phyloP scores from a whole-genome alignment of 2,329 filamentous ascomycete genomes.

The Arthroderma sp. region DNA sequence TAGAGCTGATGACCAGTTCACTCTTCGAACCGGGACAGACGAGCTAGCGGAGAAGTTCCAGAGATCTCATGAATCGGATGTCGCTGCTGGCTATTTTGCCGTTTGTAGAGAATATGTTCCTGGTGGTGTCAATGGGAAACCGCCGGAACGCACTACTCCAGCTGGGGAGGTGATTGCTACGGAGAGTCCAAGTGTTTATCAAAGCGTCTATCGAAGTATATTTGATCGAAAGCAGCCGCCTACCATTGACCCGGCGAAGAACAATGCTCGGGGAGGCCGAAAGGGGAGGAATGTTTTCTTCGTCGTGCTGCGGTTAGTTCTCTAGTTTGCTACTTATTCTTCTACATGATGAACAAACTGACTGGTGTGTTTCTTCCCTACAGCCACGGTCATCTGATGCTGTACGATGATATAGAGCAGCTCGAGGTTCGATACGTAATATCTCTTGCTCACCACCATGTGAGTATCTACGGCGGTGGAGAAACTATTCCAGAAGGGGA shows the following conservation, averaged over 20 bases:
- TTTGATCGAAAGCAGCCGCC: conserved; percentile 65
- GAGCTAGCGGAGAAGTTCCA: conserved; percentile 49
- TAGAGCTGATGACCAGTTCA: conserved; percentile 51
- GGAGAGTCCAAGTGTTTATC: conserved; percentile 87
- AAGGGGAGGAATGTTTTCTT: conserved; percentile 81
- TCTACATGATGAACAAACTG: neutral
- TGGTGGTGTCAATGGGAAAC: conserved; percentile 82
- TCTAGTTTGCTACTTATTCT: neutral
- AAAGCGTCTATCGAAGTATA: conserved; percentile 93
- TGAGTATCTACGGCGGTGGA: conserved; percentile 73
- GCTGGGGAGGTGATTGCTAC: conserved; percentile 63
- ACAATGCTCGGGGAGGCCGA: conserved; percentile 37
- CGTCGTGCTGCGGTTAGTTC: conserved; percentile 64
- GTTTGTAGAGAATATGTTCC: conserved; percentile 87
- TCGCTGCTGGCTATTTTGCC: conserved; percentile 86
- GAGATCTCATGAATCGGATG: conserved; percentile 54
- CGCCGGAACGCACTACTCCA: conserved; percentile 72
- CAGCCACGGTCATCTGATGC: conserved; percentile 88
- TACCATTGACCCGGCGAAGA: conserved; percentile 40
- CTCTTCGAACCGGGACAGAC: conserved; percentile 49
- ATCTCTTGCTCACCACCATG: conserved; percentile 71
- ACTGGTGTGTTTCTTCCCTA: neutral
- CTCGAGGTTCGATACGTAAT: conserved; percentile 94
- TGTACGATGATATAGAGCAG: conserved; percentile 92
- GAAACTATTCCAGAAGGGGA: conserved; percentile 76